A percentile compares a stretch with the other conserved stretches of the same genome.
phyloP scores from a whole-genome alignment of 352 stramenopile species.

The Globisporangium parvum region DNA sequence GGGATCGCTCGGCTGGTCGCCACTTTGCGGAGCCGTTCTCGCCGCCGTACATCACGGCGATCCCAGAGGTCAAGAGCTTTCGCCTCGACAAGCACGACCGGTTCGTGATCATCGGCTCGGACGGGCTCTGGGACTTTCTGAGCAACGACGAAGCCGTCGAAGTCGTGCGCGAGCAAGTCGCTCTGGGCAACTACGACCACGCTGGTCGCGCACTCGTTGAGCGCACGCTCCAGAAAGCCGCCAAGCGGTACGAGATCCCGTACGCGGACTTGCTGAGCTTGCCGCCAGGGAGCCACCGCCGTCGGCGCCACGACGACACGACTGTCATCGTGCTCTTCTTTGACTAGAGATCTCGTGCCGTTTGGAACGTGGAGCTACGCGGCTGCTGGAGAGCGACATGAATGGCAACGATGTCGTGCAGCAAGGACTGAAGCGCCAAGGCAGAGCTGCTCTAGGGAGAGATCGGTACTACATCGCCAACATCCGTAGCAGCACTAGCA shows the following conservation, averaged over 20 bases:
- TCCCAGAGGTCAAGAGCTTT: conserved; percentile 75
- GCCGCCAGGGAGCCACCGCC: conserved; percentile 70
- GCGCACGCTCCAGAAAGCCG: conserved; percentile 69
- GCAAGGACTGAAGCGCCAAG: too few species aligned
- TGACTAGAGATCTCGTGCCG: conserved; percentile 22
- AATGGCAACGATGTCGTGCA: too few species aligned
- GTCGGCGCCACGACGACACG: conserved; percentile 91
- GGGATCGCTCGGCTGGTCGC: conserved; percentile 77
- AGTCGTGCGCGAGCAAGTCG: conserved; percentile 71
- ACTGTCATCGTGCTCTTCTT: conserved; percentile 90
- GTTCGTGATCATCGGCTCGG: conserved; percentile 96
- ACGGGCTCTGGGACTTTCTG: conserved; percentile 97
- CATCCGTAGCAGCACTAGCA: too few species aligned
- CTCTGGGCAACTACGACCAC: conserved; percentile 58
- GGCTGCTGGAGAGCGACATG: too few species aligned
- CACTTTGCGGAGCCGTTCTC: conserved; percentile 88
- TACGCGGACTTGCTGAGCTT: conserved; percentile 80
- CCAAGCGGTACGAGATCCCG: conserved; percentile 69
- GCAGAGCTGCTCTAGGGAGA: too few species aligned
- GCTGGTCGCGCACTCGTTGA: conserved; percentile 76
- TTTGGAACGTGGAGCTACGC: too few species aligned
- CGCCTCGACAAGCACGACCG: conserved; percentile 77
- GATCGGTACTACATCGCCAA: too few species aligned
- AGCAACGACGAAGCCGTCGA: conserved; percentile 93
- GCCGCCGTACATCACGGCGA: conserved; percentile 90